Evolutionary conservation across 257 asterid genomes (phyloP).

Genomic region (Capsicum baccatum): DNA sequence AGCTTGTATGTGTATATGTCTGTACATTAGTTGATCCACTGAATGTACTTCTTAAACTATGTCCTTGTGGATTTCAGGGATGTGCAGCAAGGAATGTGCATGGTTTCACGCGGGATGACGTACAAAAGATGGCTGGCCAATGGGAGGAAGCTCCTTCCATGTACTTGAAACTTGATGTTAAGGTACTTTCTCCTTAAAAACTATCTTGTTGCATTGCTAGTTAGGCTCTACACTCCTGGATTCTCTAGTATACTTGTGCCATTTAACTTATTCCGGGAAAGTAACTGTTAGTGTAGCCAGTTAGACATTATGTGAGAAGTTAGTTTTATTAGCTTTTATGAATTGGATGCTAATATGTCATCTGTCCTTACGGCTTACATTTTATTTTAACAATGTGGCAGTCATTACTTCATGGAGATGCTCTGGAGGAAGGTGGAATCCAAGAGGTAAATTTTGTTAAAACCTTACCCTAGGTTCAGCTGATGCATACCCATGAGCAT

Average conservation of each 20-base stretch:
- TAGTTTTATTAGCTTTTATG: background rate
- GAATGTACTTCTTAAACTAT: background rate
- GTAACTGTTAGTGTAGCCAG: background rate
- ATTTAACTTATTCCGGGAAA: background rate
- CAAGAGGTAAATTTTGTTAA: constrained; percentile 75
- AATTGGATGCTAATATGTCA: constrained; percentile 20
- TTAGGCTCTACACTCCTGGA: constrained; percentile 18
- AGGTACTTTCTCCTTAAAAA: constrained; percentile 49
- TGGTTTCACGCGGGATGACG: constrained; percentile 71
- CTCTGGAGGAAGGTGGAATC: constrained; percentile 76
- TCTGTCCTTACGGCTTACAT: constrained; percentile 24
- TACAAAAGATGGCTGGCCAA: constrained; percentile 76
- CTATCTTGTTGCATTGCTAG: background rate
- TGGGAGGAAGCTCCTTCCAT: constrained; percentile 95
- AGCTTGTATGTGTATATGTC: background rate
- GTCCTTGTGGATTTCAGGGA: constrained; percentile 62
- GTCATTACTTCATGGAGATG: constrained; percentile 90
- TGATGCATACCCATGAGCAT: background rate
- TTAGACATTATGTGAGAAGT: constrained; percentile 1
- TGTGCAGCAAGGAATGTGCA: constrained; percentile 99
- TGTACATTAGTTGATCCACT: background rate
- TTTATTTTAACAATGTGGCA: constrained; percentile 36
- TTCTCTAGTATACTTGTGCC: background rate
- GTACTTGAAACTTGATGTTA: constrained; percentile 81
- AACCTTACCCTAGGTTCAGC: background rate